Evolutionary conservation across 2,329 filamentous ascomycete genomes (phyloP).

Genomic region (Phyllosticta citrichinensis): DNA sequence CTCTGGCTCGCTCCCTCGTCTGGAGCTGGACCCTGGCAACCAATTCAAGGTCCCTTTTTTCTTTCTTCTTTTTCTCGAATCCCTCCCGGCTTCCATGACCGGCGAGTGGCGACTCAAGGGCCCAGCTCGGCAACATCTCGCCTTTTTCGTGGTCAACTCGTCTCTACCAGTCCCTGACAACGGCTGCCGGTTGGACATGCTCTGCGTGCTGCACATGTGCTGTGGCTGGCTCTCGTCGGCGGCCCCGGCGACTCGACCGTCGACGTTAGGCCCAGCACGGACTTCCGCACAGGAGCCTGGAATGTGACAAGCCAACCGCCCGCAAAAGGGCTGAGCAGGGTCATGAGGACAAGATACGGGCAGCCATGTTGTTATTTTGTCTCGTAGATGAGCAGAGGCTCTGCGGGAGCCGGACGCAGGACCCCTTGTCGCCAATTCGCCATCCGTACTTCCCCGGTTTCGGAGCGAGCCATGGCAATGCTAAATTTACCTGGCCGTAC

Average conservation of each 20-base stretch:
- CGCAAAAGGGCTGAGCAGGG: background rate
- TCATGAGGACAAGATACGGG: background rate
- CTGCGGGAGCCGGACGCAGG: background rate
- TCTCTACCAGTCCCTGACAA: background rate
- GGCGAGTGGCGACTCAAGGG: background rate
- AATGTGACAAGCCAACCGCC: background rate
- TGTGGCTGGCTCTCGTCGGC: background rate
- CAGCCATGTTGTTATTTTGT: slow-evolving; percentile 1
- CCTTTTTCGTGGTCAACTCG: background rate
- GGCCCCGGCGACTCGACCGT: background rate
- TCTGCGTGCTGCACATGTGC: background rate
- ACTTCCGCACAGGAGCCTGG: background rate
- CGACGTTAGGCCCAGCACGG: background rate
- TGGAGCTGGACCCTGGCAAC: background rate
- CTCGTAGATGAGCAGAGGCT: slow-evolving; percentile 1
- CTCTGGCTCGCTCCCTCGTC: background rate
- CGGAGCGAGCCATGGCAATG: background rate
- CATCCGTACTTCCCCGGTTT: slow-evolving; percentile 9
- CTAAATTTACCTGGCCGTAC: slow-evolving; percentile 3
- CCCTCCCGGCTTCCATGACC: background rate
- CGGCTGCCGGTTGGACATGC: background rate
- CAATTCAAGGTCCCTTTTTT: background rate
- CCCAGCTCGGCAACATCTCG: background rate
- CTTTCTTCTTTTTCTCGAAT: background rate
- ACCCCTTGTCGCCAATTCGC: background rate